Evolutionary conservation across 1,284 basidiomycete species (phyloP), one percentile per base, ranked within the genome.

Genomic region (Leccinum insolens): DNA sequence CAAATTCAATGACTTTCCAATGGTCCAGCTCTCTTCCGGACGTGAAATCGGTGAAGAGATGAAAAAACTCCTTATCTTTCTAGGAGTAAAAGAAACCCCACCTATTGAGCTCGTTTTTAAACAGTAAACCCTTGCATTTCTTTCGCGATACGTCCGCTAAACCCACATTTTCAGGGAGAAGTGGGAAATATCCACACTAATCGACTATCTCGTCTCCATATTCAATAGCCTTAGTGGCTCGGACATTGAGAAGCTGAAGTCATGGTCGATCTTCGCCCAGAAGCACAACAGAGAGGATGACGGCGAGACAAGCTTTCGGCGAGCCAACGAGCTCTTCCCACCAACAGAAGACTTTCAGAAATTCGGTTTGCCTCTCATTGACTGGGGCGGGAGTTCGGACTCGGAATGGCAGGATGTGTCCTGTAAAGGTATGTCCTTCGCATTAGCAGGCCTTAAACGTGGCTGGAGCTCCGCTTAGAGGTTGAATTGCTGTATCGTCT

Each of bases 31-130:
- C 39, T 88, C 92, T 1, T 90, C 89, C 73, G 91, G 28, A 31
- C 28, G 7, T 31, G 7, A 31, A 31, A 31, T 31, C 28, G 8
- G 28, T 31, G 28, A 31, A 7, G 81, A 84, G 7, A 76, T 95
- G 68, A 93, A 95, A 74, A 89, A 87, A 73, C 80, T 98, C 58
- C 79, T 98, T 7, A 81, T 88, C 57, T 85, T 84, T 0, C 81
- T 98, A 1, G 95, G 94, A 11, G 94, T 98, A 7, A 86, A 86
- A 94, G 20, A 91, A 89, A 72, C 94, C 72, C 94, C 28, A 28
- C 28, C 28, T 28, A 28, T 28, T 28, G 28, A 7, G 28, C 28
- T 28, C 28, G 28, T 7, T 28, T 28, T 28, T 5, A 28, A 28
- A 28, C 28, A 28, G 28, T 28, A 28, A 28, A 28, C 28, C 28